Percentiles rank a stretch among this genome's conserved stretches.
These are phyloP conservation scores for Rosa lucieae DNA, from an alignment of 306 rosid genomes.

Conservation along the genomic window DNA sequence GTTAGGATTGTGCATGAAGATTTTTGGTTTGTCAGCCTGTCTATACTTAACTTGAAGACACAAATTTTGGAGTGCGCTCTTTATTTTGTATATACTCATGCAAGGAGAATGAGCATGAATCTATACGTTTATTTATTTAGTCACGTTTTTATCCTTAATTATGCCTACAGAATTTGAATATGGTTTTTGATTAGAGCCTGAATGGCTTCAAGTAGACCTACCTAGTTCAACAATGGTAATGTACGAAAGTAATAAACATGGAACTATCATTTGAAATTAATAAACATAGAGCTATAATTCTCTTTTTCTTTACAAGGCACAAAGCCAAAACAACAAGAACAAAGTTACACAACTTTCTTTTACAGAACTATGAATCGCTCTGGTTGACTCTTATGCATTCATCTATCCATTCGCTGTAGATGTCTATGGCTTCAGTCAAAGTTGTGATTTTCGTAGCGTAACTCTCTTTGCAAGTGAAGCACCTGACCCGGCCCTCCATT, in stretches of 20 bases:
- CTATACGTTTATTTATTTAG: background rate
- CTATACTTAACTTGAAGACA: background rate
- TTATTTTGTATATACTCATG: slow-evolving; percentile 19
- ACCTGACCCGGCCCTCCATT: background rate
- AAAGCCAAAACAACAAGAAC: background rate
- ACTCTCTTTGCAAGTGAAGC: background rate
- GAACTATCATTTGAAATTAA: no score
- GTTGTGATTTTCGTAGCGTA: background rate
- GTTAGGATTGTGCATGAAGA: slow-evolving; percentile 1
- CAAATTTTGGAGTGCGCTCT: background rate
- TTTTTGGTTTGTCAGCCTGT: background rate
- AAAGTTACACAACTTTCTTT: background rate
- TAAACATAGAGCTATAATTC: background rate
- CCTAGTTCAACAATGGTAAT: background rate
- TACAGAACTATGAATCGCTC: background rate
- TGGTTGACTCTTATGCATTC: background rate
- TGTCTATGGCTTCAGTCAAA: background rate
- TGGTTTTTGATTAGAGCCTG: background rate
- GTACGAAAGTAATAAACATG: background rate
- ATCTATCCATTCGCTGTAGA: background rate
- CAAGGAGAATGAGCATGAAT: background rate
- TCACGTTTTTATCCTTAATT: background rate
- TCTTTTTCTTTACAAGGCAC: background rate
- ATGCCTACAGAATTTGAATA: background rate
- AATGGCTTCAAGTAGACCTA: no score